phyloP scores from a whole-genome alignment of 2,329 filamentous ascomycete species.

The Pseudogymnoascus sp. region DNA sequence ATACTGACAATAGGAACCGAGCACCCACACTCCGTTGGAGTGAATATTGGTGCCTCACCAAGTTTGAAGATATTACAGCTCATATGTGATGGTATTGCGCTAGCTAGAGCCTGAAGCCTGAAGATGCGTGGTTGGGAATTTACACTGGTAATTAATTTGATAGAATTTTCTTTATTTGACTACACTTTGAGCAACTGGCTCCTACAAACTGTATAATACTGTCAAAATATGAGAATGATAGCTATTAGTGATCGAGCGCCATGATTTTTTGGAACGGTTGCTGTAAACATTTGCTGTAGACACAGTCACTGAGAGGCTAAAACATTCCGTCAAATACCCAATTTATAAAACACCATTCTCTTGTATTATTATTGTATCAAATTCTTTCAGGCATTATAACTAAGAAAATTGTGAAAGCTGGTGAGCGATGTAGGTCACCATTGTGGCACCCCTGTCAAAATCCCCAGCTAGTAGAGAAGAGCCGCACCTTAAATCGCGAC shows the following conservation, averaged over 20 bases:
- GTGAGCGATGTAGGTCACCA: not conserved
- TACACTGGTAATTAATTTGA: not conserved
- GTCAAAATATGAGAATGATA: not conserved
- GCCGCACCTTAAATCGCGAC: constrained; percentile 8
- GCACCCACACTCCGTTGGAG: not conserved
- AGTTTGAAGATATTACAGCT: no score
- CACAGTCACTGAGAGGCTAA: not conserved
- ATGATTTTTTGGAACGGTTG: not conserved
- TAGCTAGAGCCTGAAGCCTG: no score
- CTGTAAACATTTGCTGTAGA: not conserved
- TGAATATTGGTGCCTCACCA: not conserved
- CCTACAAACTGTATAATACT: not conserved
- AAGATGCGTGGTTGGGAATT: not conserved
- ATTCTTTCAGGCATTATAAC: not conserved
- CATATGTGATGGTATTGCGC: no score
- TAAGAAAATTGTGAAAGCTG: not conserved
- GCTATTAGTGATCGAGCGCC: not conserved
- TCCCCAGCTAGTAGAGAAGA: not conserved
- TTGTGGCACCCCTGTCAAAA: not conserved
- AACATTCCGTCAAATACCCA: not conserved
- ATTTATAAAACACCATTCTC: not conserved
- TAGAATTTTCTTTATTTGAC: not conserved
- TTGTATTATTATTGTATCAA: not conserved
- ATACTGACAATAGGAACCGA: not conserved
- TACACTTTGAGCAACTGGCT: not conserved